Conservation (phyloP, 139 green algal species). For the Asterochloris erici region DNA sequence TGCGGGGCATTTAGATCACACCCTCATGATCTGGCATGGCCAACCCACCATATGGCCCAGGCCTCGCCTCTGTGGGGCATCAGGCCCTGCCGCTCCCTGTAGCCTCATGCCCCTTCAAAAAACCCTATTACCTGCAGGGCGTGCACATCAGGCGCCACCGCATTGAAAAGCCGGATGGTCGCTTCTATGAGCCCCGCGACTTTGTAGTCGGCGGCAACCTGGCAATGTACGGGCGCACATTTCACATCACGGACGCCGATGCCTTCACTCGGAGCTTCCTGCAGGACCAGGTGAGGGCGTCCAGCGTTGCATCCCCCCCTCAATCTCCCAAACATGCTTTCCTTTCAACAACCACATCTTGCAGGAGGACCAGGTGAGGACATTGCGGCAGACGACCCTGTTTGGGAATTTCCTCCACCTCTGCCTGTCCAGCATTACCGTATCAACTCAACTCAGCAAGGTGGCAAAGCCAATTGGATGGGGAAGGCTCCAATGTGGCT, state of each 20-base stretch:
- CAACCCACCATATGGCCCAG: no score
- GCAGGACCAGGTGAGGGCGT: no score
- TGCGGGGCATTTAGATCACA: no score
- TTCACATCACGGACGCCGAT: slow-evolving; percentile 78
- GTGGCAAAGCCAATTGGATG: no score
- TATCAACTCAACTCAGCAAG: no score
- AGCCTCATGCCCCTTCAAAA: neutral
- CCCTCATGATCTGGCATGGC: no score
- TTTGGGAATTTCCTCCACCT: no score
- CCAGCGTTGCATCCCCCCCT: neutral
- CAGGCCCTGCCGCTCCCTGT: no score
- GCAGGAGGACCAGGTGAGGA: slow-evolving; percentile 24
- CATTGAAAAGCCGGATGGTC: slow-evolving; percentile 51
- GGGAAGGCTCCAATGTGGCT: no score
- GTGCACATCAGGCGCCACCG: slow-evolving; percentile 82
- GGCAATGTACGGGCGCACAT: slow-evolving; percentile 71
- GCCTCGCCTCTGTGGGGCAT: no score
- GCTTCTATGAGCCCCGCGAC: slow-evolving; percentile 46
- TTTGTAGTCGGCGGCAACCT: slow-evolving; percentile 71
- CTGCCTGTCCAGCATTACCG: no score
- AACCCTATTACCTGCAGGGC: slow-evolving; percentile 52
- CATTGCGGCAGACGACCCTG: no score
- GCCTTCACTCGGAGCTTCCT: slow-evolving; percentile 69
- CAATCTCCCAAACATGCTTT: slow-evolving; percentile 24
- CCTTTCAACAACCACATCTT: slow-evolving; percentile 47